Conservation (phyloP, 257 asterid species). For the Nicotiana undulata region DNA sequence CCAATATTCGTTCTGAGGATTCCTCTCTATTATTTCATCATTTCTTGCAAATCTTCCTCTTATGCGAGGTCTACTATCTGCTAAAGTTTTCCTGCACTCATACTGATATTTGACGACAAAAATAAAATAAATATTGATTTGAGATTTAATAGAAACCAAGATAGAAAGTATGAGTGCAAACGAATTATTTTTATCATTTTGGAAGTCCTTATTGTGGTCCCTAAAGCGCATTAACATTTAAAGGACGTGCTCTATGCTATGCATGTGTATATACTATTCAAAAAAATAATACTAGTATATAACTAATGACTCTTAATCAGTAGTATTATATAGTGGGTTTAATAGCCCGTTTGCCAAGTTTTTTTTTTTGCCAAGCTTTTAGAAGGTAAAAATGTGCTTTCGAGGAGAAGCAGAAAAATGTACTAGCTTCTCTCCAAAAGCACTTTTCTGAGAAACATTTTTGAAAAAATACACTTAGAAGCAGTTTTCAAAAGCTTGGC, state of each 20-base stretch:
- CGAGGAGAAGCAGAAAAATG: no score
- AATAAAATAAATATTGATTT: neutral
- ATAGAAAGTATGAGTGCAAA: neutral
- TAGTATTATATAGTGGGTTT: no score
- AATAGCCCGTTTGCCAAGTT: no score
- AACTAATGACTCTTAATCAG: neutral
- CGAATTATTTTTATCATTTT: neutral
- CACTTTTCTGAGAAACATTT: no score
- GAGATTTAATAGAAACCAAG: neutral
- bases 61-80: constrained; percentile 82
- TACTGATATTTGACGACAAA: constrained; percentile 34
- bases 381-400: no score
- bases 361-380: no score
- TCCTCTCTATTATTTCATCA: constrained; percentile 50
- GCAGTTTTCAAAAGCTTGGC: no score
- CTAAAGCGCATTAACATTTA: neutral
- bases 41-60: constrained; percentile 80
- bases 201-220: neutral
- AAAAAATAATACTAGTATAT: neutral
- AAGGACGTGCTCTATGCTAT: neutral
- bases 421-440: no score
- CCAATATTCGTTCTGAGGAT: constrained; percentile 40
- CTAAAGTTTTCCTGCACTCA: constrained; percentile 86
- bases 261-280: neutral
- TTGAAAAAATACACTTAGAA: no score